A percentile compares a stretch with the other conserved stretches of the same genome.
Conservation (phyloP, 1,284 basidiomycete genomes). For the Moniliophthora roreri region DNA sequence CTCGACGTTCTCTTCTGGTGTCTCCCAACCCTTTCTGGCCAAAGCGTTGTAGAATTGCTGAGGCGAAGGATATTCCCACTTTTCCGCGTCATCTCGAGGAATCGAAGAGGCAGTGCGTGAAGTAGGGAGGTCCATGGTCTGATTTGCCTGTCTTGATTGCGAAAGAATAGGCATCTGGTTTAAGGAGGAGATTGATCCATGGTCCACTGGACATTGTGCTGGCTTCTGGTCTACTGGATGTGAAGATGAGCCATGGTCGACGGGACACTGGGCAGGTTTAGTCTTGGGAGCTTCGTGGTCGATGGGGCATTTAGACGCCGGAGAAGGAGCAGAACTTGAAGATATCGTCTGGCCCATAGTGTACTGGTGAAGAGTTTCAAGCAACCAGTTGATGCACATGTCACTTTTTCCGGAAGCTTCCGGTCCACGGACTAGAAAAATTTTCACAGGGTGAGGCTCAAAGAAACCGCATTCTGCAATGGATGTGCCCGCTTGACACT, state of each 20-base stretch:
- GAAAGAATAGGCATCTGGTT: conserved; percentile 90
- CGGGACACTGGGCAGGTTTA: conserved; percentile 41
- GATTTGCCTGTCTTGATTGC: conserved; percentile 63
- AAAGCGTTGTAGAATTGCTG: conserved; percentile 99
- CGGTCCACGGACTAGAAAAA: too few species aligned
- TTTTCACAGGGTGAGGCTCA: too few species aligned
- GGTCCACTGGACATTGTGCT: conserved; percentile 45
- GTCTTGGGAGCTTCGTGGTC: conserved; percentile 24
- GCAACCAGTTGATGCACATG: not conserved
- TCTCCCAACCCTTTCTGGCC: conserved; percentile 96
- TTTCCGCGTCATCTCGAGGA: conserved; percentile 62
- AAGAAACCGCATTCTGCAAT: too few species aligned
- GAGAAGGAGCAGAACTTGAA: not conserved
- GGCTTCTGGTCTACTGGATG: conserved; percentile 4
- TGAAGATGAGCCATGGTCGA: conserved; percentile 35
- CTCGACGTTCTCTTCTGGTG: conserved; percentile 94
- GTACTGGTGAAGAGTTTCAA: conserved; percentile 1
- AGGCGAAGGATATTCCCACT: conserved; percentile 97
- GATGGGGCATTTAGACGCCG: conserved; percentile 40
- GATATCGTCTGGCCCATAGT: conserved; percentile 19
- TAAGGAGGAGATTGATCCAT: conserved; percentile 67
- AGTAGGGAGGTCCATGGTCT: conserved; percentile 67
- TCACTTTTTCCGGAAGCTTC: too few species aligned
- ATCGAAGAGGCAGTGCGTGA: conserved; percentile 83
- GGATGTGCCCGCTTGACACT: too few species aligned